phyloP scores from a whole-genome alignment of 495 filamentous ascomycete genomes.

The Xylaria grammica region DNA sequence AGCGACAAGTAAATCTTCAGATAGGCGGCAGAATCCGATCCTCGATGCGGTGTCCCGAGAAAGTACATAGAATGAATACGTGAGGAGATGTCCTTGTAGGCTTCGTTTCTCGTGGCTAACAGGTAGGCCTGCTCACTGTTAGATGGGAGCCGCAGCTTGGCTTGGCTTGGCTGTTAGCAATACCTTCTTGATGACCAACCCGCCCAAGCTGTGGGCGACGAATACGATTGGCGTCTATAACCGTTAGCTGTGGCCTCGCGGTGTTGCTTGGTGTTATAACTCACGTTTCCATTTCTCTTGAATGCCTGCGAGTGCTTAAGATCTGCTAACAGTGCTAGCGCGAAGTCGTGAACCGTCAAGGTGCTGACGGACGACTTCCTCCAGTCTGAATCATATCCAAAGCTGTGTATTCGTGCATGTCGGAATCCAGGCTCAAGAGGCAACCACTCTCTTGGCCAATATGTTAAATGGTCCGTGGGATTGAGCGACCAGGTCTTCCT shows the following conservation, averaged over 20 bases:
- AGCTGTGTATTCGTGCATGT: slow-evolving; percentile 37
- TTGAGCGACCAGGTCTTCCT: slow-evolving; percentile 32
- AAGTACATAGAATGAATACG: slow-evolving; percentile 36
- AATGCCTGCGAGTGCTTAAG: slow-evolving; percentile 28
- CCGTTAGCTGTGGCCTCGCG: not conserved
- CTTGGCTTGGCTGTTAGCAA: not conserved
- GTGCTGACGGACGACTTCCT: slow-evolving; percentile 19
- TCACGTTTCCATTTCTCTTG: slow-evolving; percentile 29
- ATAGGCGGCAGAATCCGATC: slow-evolving; percentile 26
- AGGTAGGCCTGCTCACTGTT: slow-evolving; percentile 34
- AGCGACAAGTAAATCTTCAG: slow-evolving; percentile 16
- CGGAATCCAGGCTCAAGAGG: slow-evolving; percentile 33
- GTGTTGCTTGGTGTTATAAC: not conserved
- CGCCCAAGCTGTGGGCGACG: slow-evolving; percentile 41
- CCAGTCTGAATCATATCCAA: slow-evolving; percentile 40
- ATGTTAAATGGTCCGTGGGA: slow-evolving; percentile 21
- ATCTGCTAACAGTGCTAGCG: slow-evolving; percentile 31
- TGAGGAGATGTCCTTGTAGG: slow-evolving; percentile 25
- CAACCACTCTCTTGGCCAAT: slow-evolving; percentile 43
- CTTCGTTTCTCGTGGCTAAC: slow-evolving; percentile 30
- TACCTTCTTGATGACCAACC: slow-evolving; percentile 39
- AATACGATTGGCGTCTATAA: slow-evolving; percentile 37
- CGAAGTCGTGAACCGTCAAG: slow-evolving; percentile 37
- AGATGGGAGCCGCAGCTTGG: not conserved
- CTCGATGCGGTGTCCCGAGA: slow-evolving; percentile 38